phyloP scores from a whole-genome alignment of 2,329 filamentous ascomycete genomes.

The Verticillium isaacii region DNA sequence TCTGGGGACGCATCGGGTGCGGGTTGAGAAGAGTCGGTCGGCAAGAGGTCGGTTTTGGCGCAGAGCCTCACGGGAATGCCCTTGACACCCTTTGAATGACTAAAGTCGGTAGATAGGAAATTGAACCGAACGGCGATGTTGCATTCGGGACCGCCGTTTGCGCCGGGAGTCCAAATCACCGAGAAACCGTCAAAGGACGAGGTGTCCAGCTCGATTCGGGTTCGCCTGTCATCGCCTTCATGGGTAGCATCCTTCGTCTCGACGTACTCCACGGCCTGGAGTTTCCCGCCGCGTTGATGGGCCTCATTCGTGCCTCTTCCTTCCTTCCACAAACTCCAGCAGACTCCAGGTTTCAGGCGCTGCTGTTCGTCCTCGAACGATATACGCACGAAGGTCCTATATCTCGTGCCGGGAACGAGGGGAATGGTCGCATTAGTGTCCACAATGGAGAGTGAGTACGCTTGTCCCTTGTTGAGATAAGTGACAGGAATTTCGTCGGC shows the following conservation, averaged over 20 bases:
- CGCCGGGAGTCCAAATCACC: slow-evolving; percentile 77
- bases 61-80: slow-evolving; percentile 92
- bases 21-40: slow-evolving; percentile 44
- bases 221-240: slow-evolving; percentile 60
- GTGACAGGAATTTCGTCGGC: slow-evolving; percentile 91
- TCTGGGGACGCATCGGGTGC: slow-evolving; percentile 50
- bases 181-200: slow-evolving; percentile 93
- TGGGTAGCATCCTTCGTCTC: slow-evolving; percentile 52
- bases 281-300: slow-evolving; percentile 84
- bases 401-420: slow-evolving; percentile 58
- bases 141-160: slow-evolving; percentile 67
- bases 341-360: slow-evolving; percentile 72
- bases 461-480: slow-evolving; percentile 96
- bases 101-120: slow-evolving; percentile 97
- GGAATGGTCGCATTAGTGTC: slow-evolving; percentile 66
- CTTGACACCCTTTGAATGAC: slow-evolving; percentile 97
- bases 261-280: slow-evolving; percentile 94
- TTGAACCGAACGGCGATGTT: slow-evolving; percentile 93
- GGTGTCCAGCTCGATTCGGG: slow-evolving; percentile 65
- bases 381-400: slow-evolving; percentile 88
- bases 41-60: slow-evolving; percentile 74
- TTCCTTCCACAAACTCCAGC: slow-evolving; percentile 93
- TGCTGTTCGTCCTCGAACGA: slow-evolving; percentile 97
- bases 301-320: slow-evolving; percentile 93
- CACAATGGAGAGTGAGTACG: slow-evolving; percentile 79